These are phyloP conservation scores for Mycena floridula DNA, from an alignment of 768 basidiomycete genomes.

Conservation along the genomic window DNA sequence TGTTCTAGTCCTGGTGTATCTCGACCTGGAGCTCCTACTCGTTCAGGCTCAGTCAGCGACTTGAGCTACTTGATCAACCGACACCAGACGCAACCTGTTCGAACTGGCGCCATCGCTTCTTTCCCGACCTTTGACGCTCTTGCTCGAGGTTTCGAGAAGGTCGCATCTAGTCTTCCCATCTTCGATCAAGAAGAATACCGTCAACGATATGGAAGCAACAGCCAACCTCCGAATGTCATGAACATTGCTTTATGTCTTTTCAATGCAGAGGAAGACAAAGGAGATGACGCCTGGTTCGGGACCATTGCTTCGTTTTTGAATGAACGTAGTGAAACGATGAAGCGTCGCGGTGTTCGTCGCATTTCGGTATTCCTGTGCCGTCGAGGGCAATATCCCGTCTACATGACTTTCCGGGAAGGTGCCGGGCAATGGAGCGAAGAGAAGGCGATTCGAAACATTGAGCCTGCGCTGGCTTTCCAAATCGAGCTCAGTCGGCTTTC, in stretches of 20 bases:
- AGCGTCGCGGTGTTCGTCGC: conserved; percentile 80
- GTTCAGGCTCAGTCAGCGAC: conserved; percentile 93
- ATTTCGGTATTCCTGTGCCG: conserved; percentile 90
- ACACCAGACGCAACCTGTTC: conserved; percentile 82
- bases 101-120: conserved; percentile 88
- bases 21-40: conserved; percentile 14
- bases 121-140: conserved; percentile 73
- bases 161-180: conserved; percentile 65
- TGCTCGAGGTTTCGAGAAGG: conserved; percentile 65
- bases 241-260: conserved; percentile 92
- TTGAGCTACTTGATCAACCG: conserved; percentile 87
- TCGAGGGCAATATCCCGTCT: conserved; percentile 86
- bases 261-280: conserved; percentile 69
- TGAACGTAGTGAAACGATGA: conserved; percentile 53
- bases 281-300: conserved; percentile 72
- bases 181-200: conserved; percentile 69
- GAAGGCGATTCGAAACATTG: conserved; percentile 94
- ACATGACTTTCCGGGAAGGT: conserved; percentile 79
- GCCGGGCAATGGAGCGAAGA: conserved; percentile 84
- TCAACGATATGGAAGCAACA: conserved; percentile 67
- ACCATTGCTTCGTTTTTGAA: conserved; percentile 70
- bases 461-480: conserved; percentile 97
- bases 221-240: conserved; percentile 85
- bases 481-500: conserved; percentile 94
- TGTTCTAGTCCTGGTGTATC: neutral